Evolutionary conservation across 2,329 filamentous ascomycete species (phyloP).

Genomic region (Neobulgaria alba): DNA sequence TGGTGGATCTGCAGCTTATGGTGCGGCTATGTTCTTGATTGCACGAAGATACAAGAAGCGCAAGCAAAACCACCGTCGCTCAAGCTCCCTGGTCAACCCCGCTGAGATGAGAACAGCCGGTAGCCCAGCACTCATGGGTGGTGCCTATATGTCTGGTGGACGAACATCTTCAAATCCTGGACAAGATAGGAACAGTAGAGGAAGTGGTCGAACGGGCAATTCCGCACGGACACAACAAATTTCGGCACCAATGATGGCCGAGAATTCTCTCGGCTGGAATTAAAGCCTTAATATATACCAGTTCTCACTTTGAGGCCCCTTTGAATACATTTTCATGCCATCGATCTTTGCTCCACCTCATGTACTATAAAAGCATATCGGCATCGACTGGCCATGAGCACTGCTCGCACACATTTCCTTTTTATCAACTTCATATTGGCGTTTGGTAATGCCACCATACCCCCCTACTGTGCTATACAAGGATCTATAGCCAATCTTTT

Average conservation of each 20-base stretch:
- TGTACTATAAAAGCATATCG: no score
- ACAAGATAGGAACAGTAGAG: conserved; percentile 43
- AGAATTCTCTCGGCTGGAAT: conserved; percentile 72
- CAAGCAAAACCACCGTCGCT: conserved; percentile 51
- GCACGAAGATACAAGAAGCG: conserved; percentile 62
- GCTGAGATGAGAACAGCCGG: conserved; percentile 39
- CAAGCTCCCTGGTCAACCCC: conserved; percentile 47
- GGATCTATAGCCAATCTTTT: no score
- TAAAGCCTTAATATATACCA: no score
- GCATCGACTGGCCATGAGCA: no score
- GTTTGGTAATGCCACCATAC: no score
- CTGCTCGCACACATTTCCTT: no score
- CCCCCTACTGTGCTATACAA: no score
- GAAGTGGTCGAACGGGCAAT: conserved; percentile 38
- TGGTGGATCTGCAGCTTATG: conserved; percentile 60
- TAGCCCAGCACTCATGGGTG: conserved; percentile 40
- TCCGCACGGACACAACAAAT: conserved; percentile 57
- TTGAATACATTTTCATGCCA: no score
- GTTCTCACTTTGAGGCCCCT: no score
- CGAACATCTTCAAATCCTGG: conserved; percentile 26
- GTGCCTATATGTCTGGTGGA: conserved; percentile 34
- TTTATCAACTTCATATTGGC: no score
- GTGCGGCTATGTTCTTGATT: conserved; percentile 68
- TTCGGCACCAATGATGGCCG: conserved; percentile 65
- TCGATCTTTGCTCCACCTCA: no score